Evolutionary conservation across 257 asterid genomes (phyloP).

Genomic region (Apocynum venetum): DNA sequence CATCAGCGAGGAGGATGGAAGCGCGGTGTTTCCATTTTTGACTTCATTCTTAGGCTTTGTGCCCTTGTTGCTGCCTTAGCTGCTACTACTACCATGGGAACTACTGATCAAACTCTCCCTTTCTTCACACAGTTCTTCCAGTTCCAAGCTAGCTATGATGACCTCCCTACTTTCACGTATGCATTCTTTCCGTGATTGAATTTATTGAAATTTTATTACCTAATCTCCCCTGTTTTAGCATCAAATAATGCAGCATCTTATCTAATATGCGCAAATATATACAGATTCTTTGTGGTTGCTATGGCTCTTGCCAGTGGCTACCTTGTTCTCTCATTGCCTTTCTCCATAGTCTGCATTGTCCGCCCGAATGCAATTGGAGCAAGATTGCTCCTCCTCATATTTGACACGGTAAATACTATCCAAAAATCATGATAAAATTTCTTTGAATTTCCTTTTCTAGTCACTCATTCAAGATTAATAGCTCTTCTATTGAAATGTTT

Average conservation of each 20-base stretch:
- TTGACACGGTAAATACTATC: conserved; percentile 51
- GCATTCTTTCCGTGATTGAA: background rate
- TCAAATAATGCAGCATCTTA: background rate
- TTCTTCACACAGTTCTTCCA: conserved; percentile 80
- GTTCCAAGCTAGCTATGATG: conserved; percentile 79
- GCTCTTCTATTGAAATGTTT: background rate
- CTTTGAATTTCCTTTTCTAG: background rate
- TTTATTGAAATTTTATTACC: background rate
- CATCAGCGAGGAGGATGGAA: conserved; percentile 35
- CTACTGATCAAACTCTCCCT: conserved; percentile 75
- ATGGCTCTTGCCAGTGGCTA: conserved; percentile 70
- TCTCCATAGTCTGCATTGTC: conserved; percentile 75
- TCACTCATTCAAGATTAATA: background rate
- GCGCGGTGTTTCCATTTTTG: conserved; percentile 66
- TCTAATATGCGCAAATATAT: background rate
- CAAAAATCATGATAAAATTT: background rate
- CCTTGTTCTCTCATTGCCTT: conserved; percentile 74
- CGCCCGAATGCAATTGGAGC: conserved; percentile 54
- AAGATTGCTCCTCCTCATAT: conserved; percentile 62
- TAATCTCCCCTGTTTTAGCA: too few species aligned
- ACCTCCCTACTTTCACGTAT: conserved; percentile 76
- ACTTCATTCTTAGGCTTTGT: conserved; percentile 63
- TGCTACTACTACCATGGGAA: conserved; percentile 75
- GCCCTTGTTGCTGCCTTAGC: conserved; percentile 59
- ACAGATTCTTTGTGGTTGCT: conserved; percentile 71